Base-by-base conservation (phyloP, 1,284 basidiomycete species). In the Microbotryum intermedium region DNA sequence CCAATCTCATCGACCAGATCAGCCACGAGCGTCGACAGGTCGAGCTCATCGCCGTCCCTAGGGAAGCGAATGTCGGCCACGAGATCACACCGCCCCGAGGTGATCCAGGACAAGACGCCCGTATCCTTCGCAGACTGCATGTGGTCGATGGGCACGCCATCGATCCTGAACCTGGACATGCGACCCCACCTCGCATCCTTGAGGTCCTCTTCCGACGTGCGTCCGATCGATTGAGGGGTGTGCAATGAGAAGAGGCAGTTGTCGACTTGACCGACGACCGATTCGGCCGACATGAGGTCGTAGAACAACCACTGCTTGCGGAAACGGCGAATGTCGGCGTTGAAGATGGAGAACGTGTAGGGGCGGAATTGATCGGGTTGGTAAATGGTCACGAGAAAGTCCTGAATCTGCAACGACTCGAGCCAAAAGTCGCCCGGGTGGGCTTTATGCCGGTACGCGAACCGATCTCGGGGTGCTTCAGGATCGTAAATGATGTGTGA, bases 61-160 rank as follows among this genome's bases (percentile, higher is more conserved):
- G 95, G 93, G 76, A 99, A 97, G 72, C 93, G 92, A 76, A 99
- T 92, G 76, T 99, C 94, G 21, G 97, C 82, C 4, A 99, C 95
- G 4, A 92, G 88, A 71, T 99, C 94, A 34, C 97, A 83, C 75
- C 94, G 94, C 51, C 95, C 95, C 0, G 91, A 90, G 1, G 87
- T 88, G 66, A 99, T 91, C 94, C 95, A 98, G 5, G 90, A 90
- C 62, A 97, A 85, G 5, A 94, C 92, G 0, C 94, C 91, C 1
- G 75, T 75, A 64, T 85, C 86, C 2, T 86, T 84, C 54, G 87
- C 85, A 54, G 86, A 84, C 76, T 97, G 90, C 48, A 97, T 79
- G 72, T 99, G 94, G 76, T 99, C 95, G 69, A 99, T 86, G 64
- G 90, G 93, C 53, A 98, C 85, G 23, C 95, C 94, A 73, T 99